Percentiles rank a stretch among this genome's conserved stretches.
Conservation (phyloP, 108 stramenopile genomes). For the Nitzschia sp. region DNA sequence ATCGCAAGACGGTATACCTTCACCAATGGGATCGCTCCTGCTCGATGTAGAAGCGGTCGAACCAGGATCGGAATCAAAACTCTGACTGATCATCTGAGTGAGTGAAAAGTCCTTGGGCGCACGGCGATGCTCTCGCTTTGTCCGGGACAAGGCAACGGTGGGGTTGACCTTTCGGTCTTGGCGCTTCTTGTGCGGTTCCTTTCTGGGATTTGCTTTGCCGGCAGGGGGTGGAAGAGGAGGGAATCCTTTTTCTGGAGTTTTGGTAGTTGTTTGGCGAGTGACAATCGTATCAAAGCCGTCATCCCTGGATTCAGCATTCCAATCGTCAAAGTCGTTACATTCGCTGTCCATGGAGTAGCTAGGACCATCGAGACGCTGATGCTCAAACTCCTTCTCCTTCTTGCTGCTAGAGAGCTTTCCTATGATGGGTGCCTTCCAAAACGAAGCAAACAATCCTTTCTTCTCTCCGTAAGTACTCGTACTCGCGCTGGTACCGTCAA, state of each 20-base stretch:
- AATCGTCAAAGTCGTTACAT: neutral
- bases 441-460: slow-evolving; percentile 14
- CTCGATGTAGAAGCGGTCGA: no score
- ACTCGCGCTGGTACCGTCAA: no score
- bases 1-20: neutral
- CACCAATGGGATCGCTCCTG: neutral
- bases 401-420: neutral
- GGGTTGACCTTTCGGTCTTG: slow-evolving; percentile 4
- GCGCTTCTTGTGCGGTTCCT: neutral
- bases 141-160: neutral
- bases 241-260: neutral
- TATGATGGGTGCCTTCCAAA: slow-evolving; percentile 20
- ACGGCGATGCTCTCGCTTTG: neutral
- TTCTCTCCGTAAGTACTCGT: slow-evolving; percentile 5
- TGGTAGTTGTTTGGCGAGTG: neutral
- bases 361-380: slow-evolving; percentile 8
- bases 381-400: slow-evolving; percentile 7
- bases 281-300: slow-evolving; percentile 2
- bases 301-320: slow-evolving; percentile 10
- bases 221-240: slow-evolving; percentile 15
- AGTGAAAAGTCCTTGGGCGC: slow-evolving; percentile 17
- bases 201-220: neutral
- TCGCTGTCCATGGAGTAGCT: slow-evolving; percentile 15
- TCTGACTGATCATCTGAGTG: slow-evolving; percentile 19
- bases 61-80: slow-evolving; percentile 16